A percentile compares a stretch with the other conserved stretches of the same genome.
Evolutionary conservation across 257 asterid genomes (phyloP).

Genomic region (Ophiorrhiza pumila): DNA sequence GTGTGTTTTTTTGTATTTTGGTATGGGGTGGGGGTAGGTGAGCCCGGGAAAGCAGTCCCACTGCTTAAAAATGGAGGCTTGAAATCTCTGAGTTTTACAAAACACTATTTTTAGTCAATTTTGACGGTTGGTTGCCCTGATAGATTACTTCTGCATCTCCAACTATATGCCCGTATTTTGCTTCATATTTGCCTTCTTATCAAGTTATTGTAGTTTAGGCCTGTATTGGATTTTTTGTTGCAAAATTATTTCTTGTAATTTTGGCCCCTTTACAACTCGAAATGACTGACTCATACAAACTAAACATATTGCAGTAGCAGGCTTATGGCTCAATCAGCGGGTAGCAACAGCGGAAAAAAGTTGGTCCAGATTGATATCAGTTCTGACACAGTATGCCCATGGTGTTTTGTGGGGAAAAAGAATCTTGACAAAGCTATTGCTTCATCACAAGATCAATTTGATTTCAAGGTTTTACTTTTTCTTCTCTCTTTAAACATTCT

Average conservation of each 20-base stretch:
- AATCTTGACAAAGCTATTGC: constrained; percentile 78
- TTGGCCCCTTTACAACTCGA: background rate
- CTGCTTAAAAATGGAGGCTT: background rate
- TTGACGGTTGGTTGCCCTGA: background rate
- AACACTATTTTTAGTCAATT: background rate
- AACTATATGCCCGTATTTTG: background rate
- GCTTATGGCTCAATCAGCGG: constrained; percentile 42
- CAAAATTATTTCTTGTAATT: background rate
- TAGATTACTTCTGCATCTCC: background rate
- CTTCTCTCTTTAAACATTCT: background rate
- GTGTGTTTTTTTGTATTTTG: background rate
- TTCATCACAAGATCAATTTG: constrained; percentile 42
- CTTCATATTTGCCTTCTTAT: background rate
- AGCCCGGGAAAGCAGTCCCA: background rate
- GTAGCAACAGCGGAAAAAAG: constrained; percentile 48
- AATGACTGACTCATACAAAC: background rate
- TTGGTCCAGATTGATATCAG: constrained; percentile 55
- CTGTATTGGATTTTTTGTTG: background rate
- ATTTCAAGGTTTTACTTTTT: constrained; percentile 33
- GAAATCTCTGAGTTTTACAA: background rate
- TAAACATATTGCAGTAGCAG: constrained; percentile 19
- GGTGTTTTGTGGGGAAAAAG: constrained; percentile 88
- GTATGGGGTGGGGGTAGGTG: constrained; percentile 1
- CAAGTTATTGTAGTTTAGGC: background rate
- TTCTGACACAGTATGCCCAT: constrained; percentile 79